Base-by-base conservation (phyloP, 331 rosid genomes). In the Quercus tomentella region DNA sequence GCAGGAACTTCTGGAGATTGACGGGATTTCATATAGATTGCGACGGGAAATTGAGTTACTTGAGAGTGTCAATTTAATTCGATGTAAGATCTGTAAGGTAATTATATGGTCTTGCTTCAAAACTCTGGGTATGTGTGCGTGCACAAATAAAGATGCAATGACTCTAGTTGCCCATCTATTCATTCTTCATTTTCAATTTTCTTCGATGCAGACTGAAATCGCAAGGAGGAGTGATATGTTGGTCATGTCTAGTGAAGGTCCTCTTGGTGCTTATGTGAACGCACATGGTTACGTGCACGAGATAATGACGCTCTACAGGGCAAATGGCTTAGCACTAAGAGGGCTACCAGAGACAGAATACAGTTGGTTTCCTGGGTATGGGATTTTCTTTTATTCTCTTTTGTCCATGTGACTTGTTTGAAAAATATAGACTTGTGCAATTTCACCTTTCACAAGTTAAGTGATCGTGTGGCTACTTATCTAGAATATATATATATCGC, bases 341-440 rank as follows among this genome's bases (percentile, higher is more conserved):
- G 97, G 98, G 56, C 84, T 67, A 54, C 78, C 97, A 3, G 79
- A 16, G 70, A 87, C 83, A 56, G 92, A 90, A 78, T 90, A 88
- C 85, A 94, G 97, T 81, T 94, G 98, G 98, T 92, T 94, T 88
- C 98, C 98, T 77, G 98, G 98, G 98, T 94, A 88, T 76, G 94
- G 31, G 21, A 65, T 51, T 33, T 28, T 81, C 66, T 76, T 61
- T 77, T 78, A 31, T 80, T 52, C 58, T 62, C 20, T 78, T 25
- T 16, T 35, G 23, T 52, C 72, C 49, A 22, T 16, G 51, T 33
- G 25, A 67, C 23, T 67, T 31, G 16, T 33, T 67, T 5, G 22
- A 67, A 33, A 35, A 67, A 20, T 62, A 20, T 67, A 0, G 9
- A 33, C 25, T 33, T 33, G 17, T 33, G 51, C 51, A 66, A 66